Conservation (phyloP, 257 asterid genomes). For the Lycium ferocissimum region DNA sequence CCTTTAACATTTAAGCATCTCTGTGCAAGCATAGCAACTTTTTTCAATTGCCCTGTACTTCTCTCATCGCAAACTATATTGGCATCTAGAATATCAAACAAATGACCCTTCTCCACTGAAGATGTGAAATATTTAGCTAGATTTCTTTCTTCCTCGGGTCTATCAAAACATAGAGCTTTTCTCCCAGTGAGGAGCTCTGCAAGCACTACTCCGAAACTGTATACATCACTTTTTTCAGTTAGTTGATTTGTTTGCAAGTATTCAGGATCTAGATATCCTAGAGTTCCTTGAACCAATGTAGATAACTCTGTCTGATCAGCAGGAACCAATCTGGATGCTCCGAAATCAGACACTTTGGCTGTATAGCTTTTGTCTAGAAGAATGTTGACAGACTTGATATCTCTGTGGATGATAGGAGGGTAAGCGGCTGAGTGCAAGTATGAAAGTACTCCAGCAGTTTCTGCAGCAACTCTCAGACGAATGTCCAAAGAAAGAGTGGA, state of each 20-base stretch:
- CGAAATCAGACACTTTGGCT: conserved; percentile 47
- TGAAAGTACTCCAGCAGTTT: conserved; percentile 41
- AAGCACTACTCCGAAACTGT: conserved; percentile 51
- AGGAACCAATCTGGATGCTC: conserved; percentile 43
- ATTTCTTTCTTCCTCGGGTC: conserved; percentile 39
- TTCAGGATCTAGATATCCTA: conserved; percentile 51
- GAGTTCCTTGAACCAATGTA: conserved; percentile 48
- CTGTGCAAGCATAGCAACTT: conserved; percentile 40
- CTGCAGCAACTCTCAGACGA: conserved; percentile 44
- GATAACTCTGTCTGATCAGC: conserved; percentile 30
- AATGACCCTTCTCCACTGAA: background rate
- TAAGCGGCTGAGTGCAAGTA: conserved; percentile 45
- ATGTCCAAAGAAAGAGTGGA: conserved; percentile 36
- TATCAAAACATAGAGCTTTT: conserved; percentile 33
- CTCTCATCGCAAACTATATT: conserved; percentile 31
- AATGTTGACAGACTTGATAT: conserved; percentile 45
- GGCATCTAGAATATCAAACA: conserved; percentile 33
- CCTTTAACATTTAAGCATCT: conserved; percentile 45
- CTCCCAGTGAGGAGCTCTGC: conserved; percentile 45
- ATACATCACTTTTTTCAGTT: conserved; percentile 50
- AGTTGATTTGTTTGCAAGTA: conserved; percentile 42
- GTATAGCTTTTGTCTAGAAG: conserved; percentile 42
- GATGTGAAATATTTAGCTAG: conserved; percentile 41
- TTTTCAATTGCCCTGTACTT: background rate
- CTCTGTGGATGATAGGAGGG: conserved; percentile 52